phyloP scores from a whole-genome alignment of 2,329 filamentous ascomycete genomes.

The Penicillium rolfsii region DNA sequence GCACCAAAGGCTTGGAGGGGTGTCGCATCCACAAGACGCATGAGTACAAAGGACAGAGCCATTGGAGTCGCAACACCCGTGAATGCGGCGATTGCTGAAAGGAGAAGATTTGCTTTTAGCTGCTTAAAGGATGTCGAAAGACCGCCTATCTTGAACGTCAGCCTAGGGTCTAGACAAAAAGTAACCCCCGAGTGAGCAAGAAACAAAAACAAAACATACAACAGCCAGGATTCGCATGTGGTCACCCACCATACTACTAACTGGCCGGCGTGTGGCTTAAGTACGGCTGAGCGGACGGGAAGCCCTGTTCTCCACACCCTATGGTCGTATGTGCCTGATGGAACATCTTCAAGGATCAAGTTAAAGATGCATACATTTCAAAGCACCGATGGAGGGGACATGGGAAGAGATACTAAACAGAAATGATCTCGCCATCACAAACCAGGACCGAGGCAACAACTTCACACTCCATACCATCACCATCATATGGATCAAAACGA shows the following conservation, averaged over 20 bases:
- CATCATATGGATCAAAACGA: too few relatives aligned
- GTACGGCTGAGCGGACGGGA: conserved; percentile 2
- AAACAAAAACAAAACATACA: neutral
- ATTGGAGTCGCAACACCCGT: conserved; percentile 69
- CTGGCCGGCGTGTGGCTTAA: neutral
- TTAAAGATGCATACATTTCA: neutral
- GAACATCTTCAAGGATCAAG: neutral
- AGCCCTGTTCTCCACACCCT: conserved; percentile 4
- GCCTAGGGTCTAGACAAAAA: neutral
- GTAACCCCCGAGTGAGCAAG: neutral
- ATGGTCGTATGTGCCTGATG: neutral
- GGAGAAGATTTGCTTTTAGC: conserved; percentile 61
- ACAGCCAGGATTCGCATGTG: conserved; percentile 4
- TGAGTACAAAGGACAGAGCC: conserved; percentile 65
- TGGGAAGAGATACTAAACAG: neutral
- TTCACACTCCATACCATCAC: neutral
- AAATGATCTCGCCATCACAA: neutral
- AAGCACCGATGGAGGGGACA: neutral
- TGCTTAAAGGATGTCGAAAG: conserved; percentile 46
- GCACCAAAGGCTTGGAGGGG: conserved; percentile 69
- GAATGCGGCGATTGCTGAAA: conserved; percentile 65
- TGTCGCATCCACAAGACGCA: conserved; percentile 53
- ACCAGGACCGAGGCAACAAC: neutral
- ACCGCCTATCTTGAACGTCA: conserved; percentile 25
- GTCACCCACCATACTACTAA: conserved; percentile 4